A percentile compares a stretch with the other conserved stretches of the same genome.
These are phyloP conservation scores for Salvia splendens DNA, from an alignment of 257 asterid species.

Conservation along the genomic window DNA sequence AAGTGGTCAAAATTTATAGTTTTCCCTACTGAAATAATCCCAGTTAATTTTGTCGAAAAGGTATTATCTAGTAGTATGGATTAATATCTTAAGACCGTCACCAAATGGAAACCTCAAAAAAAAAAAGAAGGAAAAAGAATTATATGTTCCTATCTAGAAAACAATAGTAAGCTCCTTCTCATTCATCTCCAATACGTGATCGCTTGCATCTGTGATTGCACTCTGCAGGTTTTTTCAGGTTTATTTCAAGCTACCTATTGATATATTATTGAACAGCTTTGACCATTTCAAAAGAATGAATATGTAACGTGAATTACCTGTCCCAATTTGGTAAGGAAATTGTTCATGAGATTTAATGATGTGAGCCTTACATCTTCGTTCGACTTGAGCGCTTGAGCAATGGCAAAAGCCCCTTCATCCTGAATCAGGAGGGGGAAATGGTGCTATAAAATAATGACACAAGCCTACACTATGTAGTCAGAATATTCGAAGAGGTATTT, in stretches of 20 bases:
- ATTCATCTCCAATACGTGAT: conserved; percentile 90
- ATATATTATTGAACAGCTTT: neutral
- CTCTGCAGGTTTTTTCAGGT: conserved; percentile 60
- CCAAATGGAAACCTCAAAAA: neutral
- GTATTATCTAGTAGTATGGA: conserved; percentile 20
- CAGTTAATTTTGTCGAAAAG: conserved; percentile 17
- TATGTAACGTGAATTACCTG: conserved; percentile 49
- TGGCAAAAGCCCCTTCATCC: conserved; percentile 94
- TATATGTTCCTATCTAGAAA: conserved; percentile 50
- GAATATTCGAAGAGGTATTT: conserved; percentile 5
- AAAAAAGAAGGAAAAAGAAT: neutral
- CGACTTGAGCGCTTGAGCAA: conserved; percentile 93
- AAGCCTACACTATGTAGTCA: neutral
- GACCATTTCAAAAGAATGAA: neutral
- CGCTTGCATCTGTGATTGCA: conserved; percentile 87
- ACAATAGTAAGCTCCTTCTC: conserved; percentile 76
- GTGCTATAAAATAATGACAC: conserved; percentile 5
- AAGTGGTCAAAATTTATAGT: conserved; percentile 41
- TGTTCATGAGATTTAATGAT: conserved; percentile 76
- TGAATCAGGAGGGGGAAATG: conserved; percentile 32
- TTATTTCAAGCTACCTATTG: conserved; percentile 14
- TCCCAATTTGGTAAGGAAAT: conserved; percentile 91
- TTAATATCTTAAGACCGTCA: conserved; percentile 16
- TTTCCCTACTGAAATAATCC: conserved; percentile 25
- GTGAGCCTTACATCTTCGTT: conserved; percentile 86